phyloP scores from a whole-genome alignment of 2,329 filamentous ascomycete species.

The Cordyceps fumosorosea region DNA sequence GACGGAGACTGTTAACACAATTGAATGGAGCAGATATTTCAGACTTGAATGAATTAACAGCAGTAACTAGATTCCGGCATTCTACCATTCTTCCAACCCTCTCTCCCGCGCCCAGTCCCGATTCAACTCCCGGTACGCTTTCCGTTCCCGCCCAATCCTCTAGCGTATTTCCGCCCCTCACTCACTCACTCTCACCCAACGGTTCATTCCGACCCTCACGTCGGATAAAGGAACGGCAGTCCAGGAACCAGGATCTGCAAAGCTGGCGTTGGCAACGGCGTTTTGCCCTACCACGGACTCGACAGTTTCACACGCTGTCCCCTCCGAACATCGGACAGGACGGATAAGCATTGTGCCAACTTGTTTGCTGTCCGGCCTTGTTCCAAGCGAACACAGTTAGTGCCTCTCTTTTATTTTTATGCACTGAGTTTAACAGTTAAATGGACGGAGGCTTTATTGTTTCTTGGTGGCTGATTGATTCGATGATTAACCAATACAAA shows the following conservation, averaged over 20 bases:
- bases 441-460: no score
- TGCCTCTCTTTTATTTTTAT: no score
- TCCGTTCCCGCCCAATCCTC: constrained; percentile 2
- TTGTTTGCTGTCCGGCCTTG: neutral
- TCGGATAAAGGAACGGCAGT: constrained; percentile 11
- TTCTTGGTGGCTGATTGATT: no score
- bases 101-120: neutral
- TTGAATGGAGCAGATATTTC: neutral
- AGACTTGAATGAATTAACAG: neutral
- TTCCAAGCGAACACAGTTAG: no score
- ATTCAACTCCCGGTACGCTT: constrained; percentile 2
- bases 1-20: neutral
- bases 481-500: no score
- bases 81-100: neutral
- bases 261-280: neutral
- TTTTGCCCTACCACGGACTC: neutral
- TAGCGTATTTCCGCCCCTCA: constrained; percentile 12
- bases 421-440: no score
- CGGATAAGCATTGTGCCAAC: neutral
- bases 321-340: neutral
- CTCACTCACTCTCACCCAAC: neutral
- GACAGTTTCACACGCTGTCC: neutral
- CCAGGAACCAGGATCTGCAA: neutral
- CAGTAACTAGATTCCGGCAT: neutral
- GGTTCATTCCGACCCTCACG: neutral